These are phyloP conservation scores for Mortierella sp. DNA, from an alignment of 371 early-diverging fungal genomes.

Conservation along the genomic window DNA sequence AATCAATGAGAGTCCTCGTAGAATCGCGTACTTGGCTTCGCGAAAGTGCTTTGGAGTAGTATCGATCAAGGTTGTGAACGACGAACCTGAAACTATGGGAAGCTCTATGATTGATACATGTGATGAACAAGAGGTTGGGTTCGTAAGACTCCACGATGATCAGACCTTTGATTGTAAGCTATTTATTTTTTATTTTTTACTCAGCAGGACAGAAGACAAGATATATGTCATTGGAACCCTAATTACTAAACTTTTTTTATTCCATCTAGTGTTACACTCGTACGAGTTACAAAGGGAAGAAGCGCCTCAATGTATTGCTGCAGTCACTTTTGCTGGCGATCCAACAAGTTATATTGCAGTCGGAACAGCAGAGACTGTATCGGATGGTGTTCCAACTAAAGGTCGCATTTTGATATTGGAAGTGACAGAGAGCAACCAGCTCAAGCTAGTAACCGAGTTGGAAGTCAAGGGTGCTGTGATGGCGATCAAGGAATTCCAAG, in stretches of 20 bases:
- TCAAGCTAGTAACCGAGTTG: slow-evolving; percentile 59
- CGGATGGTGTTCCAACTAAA: slow-evolving; percentile 68
- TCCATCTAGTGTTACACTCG: slow-evolving; percentile 52
- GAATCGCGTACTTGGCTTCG: slow-evolving; percentile 74
- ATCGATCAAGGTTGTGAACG: slow-evolving; percentile 22
- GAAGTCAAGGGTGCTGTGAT: slow-evolving; percentile 71
- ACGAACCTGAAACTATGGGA: slow-evolving; percentile 53
- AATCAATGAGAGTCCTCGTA: slow-evolving; percentile 77
- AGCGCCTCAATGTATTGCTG: slow-evolving; percentile 47
- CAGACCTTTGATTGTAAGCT: slow-evolving; percentile 79
- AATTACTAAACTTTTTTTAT: neutral
- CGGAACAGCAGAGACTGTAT: slow-evolving; percentile 71
- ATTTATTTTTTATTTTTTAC: neutral
- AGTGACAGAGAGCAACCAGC: slow-evolving; percentile 39
- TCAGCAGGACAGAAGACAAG: neutral
- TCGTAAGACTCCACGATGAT: slow-evolving; percentile 79
- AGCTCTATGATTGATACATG: slow-evolving; percentile 46
- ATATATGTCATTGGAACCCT: neutral
- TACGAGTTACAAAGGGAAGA: slow-evolving; percentile 58
- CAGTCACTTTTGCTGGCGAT: slow-evolving; percentile 38
- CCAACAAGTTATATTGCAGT: slow-evolving; percentile 61
- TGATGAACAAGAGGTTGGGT: slow-evolving; percentile 62
- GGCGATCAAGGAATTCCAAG: slow-evolving; percentile 62
- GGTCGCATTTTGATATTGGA: slow-evolving; percentile 74
- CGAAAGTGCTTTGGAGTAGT: slow-evolving; percentile 71